phyloP scores from a whole-genome alignment of 768 basidiomycete genomes.

The Psilocybe subaeruginosa region DNA sequence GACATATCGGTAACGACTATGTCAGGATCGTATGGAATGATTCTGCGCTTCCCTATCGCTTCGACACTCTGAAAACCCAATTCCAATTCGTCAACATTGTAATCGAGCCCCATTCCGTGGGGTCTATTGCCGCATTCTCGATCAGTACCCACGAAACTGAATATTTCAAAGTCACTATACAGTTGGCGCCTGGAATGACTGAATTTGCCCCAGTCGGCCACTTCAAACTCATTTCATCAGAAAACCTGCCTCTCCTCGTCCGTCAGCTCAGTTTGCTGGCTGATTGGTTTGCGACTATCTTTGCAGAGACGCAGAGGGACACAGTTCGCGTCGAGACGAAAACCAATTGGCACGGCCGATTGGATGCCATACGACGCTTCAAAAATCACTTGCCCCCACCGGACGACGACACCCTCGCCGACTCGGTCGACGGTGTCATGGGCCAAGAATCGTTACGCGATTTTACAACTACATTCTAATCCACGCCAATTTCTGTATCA shows the following conservation, averaged over 20 bases:
- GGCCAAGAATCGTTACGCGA: slow-evolving; percentile 56
- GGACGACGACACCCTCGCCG: slow-evolving; percentile 24
- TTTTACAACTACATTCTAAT: slow-evolving; percentile 57
- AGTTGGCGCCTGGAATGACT: slow-evolving; percentile 87
- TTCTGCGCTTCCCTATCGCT: slow-evolving; percentile 84
- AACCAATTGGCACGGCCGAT: slow-evolving; percentile 86
- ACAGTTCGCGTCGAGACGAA: slow-evolving; percentile 75
- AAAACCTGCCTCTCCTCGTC: slow-evolving; percentile 83
- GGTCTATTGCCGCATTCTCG: slow-evolving; percentile 83
- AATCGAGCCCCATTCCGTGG: slow-evolving; percentile 89
- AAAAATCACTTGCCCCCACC: slow-evolving; percentile 39
- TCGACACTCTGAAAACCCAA: slow-evolving; percentile 89
- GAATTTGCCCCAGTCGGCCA: slow-evolving; percentile 92
- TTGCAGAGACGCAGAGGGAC: slow-evolving; percentile 71
- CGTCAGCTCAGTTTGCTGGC: slow-evolving; percentile 86
- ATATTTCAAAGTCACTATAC: slow-evolving; percentile 94
- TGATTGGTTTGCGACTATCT: slow-evolving; percentile 91
- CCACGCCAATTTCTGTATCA: slow-evolving; percentile 10
- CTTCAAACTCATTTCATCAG: slow-evolving; percentile 93
- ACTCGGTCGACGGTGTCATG: slow-evolving; percentile 44
- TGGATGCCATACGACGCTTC: slow-evolving; percentile 81
- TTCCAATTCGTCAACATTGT: slow-evolving; percentile 99
- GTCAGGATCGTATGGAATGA: slow-evolving; percentile 99
- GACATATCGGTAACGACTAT: slow-evolving; percentile 95
- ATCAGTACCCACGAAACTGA: slow-evolving; percentile 88